Evolutionary conservation across 2,329 filamentous ascomycete genomes (phyloP), one percentile per base, ranked within the genome.

Genomic region (Neofusicoccum laricinum): DNA sequence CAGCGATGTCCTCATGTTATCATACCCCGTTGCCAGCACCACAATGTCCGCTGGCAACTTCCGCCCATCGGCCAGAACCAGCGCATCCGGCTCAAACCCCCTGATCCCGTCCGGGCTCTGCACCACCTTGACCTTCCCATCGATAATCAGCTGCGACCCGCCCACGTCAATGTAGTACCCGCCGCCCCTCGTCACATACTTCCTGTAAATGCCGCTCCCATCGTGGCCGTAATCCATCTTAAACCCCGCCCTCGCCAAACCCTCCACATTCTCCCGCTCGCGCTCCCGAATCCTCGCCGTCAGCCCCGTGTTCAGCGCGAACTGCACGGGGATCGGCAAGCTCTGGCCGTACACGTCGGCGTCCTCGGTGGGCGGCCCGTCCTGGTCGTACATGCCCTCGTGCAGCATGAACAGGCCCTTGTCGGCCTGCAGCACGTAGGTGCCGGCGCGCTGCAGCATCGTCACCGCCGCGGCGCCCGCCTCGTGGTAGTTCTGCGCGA

Each of bases 141-240:
- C 84, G 1, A 80, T 79, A 64, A 91, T 88, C 32, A 90, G 79
- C 69, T 85, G 75, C 0, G 84, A 85, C 0, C 83, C 85, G 0
- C 88, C 88, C 1, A 90, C 86, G 66, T 91, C 86, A 66, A 90
- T 88, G 74, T 90, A 90, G 71, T 90, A 90, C 0, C 88, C 88
- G 0, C 88, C 88, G 1, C 87, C 87, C 2, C 85, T 82, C 68
- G 88, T 85, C 66, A 88, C 81, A 70, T 89, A 90, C 72, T 89
- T 89, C 61, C 84, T 74, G 64, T 86, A 80, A 1, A 90, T 78
- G 0, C 88, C 88, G 0, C 82, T 78, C 1, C 79, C 82, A 63
- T 87, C 81, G 0, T 85, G 82, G 0, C 87, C 87, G 0, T 71
- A 75, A 68, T 90, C 87, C 0, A 86, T 73, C 58, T 82, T 81